These are phyloP conservation scores for Beauveria varroae DNA, from an alignment of 2,329 filamentous ascomycete species.

Conservation along the genomic window DNA sequence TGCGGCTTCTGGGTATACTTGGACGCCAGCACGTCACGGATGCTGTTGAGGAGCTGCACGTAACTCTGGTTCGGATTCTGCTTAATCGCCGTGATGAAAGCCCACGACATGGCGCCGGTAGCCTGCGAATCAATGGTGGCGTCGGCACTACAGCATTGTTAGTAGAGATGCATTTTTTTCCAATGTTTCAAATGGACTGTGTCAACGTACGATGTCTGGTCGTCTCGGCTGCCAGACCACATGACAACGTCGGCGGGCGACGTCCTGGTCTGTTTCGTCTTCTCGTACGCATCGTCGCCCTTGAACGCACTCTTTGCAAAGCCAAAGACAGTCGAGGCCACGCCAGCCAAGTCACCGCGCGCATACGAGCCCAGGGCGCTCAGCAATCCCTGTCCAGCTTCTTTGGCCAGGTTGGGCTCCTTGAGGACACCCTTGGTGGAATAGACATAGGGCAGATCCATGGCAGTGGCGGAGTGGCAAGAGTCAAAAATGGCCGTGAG, in stretches of 20 bases:
- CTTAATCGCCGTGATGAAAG: conserved; percentile 85
- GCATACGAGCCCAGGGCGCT: conserved; percentile 71
- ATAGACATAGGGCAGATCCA: conserved; percentile 75
- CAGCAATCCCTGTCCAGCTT: conserved; percentile 65
- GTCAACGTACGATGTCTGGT: conserved; percentile 66
- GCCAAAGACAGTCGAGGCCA: conserved; percentile 71
- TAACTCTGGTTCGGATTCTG: conserved; percentile 96
- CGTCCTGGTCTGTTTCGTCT: conserved; percentile 81
- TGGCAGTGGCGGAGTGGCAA: conserved; percentile 69
- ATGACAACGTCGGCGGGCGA: conserved; percentile 93
- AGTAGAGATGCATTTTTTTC: conserved; percentile 9
- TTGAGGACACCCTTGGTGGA: conserved; percentile 74
- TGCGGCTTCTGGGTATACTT: conserved; percentile 96
- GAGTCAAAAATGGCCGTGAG: conserved; percentile 76
- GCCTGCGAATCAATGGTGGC: conserved; percentile 81
- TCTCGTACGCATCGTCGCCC: conserved; percentile 72
- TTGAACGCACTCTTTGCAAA: conserved; percentile 82
- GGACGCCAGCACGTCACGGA: conserved; percentile 76
- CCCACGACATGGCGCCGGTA: conserved; percentile 97
- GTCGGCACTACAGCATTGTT: conserved; percentile 58
- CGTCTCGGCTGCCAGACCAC: conserved; percentile 96
- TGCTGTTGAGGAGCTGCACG: conserved; percentile 88
- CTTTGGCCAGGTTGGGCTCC: conserved; percentile 73
- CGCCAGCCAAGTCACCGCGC: conserved; percentile 73
- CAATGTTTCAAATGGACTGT: conserved; percentile 33